Percentiles rank a stretch among this genome's conserved stretches.
phyloP scores from a whole-genome alignment of 1,284 basidiomycete genomes.

The Irpex sp. region DNA sequence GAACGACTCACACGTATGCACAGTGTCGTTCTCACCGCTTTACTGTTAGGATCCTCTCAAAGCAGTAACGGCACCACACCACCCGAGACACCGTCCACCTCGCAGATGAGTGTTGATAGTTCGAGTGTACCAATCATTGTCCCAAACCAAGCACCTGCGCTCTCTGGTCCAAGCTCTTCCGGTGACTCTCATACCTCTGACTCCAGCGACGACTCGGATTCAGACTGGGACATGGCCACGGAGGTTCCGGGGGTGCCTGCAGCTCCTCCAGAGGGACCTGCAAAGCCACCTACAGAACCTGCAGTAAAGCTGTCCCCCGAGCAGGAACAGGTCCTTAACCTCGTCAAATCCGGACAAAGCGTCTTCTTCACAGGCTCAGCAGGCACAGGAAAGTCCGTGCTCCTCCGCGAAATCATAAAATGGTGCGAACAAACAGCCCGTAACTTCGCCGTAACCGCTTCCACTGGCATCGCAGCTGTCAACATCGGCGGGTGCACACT shows the following conservation, averaged over 20 bases:
- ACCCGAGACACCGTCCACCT: too few species aligned
- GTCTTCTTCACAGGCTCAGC: conserved; percentile 84
- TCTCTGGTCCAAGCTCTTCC: too few species aligned
- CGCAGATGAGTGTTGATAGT: too few species aligned
- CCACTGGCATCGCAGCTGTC: conserved; percentile 88
- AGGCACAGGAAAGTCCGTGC: conserved; percentile 87
- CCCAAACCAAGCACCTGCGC: too few species aligned
- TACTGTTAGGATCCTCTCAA: too few species aligned
- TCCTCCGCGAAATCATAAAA: conserved; percentile 87
- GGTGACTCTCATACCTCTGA: too few species aligned
- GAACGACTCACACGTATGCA: neutral
- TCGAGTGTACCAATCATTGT: too few species aligned
- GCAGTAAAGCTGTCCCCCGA: conserved; percentile 39
- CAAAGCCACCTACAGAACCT: neutral
- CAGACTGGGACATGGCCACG: too few species aligned
- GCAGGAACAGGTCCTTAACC: conserved; percentile 53
- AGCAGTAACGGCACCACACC: too few species aligned
- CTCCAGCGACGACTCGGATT: too few species aligned
- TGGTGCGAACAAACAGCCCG: conserved; percentile 19
- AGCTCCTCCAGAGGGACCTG: neutral
- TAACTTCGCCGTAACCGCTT: conserved; percentile 57
- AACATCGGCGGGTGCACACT: conserved; percentile 94
- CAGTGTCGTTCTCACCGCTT: too few species aligned
- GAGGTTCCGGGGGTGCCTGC: too few species aligned
- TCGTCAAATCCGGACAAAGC: conserved; percentile 55